Conservation (phyloP, 1,284 basidiomycete genomes). For the Paramarasmius palmivorus region DNA sequence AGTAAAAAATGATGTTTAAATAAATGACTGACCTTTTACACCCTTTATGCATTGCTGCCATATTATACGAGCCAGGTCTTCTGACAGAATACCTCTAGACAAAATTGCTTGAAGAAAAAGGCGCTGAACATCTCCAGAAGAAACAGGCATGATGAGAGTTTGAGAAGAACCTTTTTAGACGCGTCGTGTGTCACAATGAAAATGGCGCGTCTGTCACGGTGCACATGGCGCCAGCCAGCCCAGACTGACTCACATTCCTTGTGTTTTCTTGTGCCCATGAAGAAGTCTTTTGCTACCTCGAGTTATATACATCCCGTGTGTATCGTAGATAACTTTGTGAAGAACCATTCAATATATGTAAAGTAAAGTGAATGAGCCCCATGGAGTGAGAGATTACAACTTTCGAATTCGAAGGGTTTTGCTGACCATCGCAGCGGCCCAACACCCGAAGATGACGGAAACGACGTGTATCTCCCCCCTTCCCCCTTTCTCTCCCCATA, state of each 20-base stretch:
- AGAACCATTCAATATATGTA: not conserved
- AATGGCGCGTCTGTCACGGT: no score
- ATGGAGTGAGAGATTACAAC: conserved; percentile 34
- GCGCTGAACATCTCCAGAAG: conserved; percentile 61
- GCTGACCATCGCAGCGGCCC: conserved; percentile 95
- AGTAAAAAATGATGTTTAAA: not conserved
- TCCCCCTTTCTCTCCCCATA: conserved; percentile 75
- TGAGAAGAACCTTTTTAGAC: conserved; percentile 10
- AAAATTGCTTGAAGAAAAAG: conserved; percentile 78
- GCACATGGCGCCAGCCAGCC: no score
- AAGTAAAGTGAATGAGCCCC: not conserved
- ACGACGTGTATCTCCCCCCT: conserved; percentile 81
- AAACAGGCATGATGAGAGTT: conserved; percentile 36
- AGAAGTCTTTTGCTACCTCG: not conserved
- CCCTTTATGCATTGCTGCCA: conserved; percentile 68
- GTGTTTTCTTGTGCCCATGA: not conserved
- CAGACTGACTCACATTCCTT: no score
- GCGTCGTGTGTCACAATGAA: not conserved
- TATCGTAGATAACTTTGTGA: conserved; percentile 1
- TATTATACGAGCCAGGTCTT: conserved; percentile 59
- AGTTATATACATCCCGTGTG: not conserved
- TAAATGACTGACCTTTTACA: conserved; percentile 49
- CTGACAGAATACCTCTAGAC: conserved; percentile 66
- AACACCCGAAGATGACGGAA: conserved; percentile 72
- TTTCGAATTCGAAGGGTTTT: conserved; percentile 91